Evolutionary conservation across 768 basidiomycete species (phyloP), one percentile per base, ranked within the genome.

Genomic region (Neoboletus brunneissimus): DNA sequence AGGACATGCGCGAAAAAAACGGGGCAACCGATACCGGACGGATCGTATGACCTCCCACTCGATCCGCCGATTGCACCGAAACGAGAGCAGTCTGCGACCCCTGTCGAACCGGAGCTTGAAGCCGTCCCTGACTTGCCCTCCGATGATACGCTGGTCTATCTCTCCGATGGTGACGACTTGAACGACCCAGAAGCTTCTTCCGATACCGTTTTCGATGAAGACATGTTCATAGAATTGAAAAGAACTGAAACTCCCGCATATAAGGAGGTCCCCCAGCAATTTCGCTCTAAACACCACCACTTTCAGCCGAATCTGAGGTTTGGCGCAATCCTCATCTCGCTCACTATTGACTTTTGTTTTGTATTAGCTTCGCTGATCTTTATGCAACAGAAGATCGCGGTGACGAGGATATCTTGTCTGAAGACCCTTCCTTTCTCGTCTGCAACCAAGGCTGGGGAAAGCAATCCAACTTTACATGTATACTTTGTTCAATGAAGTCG

Each of bases 61-160:
- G 55, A 58, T 38, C 51, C 15, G 5, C 32, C 27, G 29, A 47
- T 46, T 12, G 22, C 7, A 13, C 61, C 58, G n/a, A 54, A 53
- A 25, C 59, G 56, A 58, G 55, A 61, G 45, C 57, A 2, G 18
- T 64, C 61, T 8, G 20, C 51, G 1, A 41, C 46, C 15, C 48
- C 58, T 3, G 2, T 41, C 35, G 55, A 58, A 29, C 15, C n/a
- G 1, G 63, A 63, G 16, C 43, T 25, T 2, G 41, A 38, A 29
- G 25, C 29, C 29, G 2, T 53, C 18, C 22, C 48, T 7, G 56
- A 60, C 58, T n/a, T 50, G 23, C 56, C 48, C 9, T 70, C 69
- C 10, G 69, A 70, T 34, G 69, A 66, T 40, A 69, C 67, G 0
- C 46, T 70, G 1, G 52, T 44, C 48, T 57, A 63, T 42, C 58